Evolutionary conservation across 495 filamentous ascomycete species (phyloP).

Genomic region (Penicillium lividum): DNA sequence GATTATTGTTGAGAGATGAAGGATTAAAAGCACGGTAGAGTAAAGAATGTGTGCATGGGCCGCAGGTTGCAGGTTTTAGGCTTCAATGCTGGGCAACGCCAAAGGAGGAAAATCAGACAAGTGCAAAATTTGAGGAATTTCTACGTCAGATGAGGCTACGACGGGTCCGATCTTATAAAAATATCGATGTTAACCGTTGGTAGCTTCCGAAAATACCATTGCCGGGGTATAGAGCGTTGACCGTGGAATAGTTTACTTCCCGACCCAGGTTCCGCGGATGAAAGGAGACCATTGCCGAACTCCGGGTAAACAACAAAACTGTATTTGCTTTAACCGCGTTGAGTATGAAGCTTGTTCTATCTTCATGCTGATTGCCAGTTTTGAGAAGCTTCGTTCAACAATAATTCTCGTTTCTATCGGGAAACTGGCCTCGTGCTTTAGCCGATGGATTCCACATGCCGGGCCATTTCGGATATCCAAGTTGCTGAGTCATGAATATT

Average conservation of each 20-base stretch:
- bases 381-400: neutral
- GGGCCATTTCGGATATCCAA: neutral
- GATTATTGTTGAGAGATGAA: neutral
- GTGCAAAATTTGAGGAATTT: neutral
- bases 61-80: too few relatives aligned
- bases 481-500: neutral
- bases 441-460: conserved; percentile 4
- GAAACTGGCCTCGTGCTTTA: neutral
- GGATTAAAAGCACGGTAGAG: neutral
- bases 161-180: neutral
- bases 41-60: neutral
- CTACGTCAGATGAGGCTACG: neutral
- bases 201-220: conserved; percentile 16
- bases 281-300: too few relatives aligned
- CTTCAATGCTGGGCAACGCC: neutral
- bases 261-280: conserved; percentile 12
- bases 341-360: neutral
- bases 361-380: neutral
- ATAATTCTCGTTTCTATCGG: neutral
- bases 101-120: neutral
- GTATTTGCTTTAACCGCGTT: neutral
- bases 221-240: conserved; percentile 21
- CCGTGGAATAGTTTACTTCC: conserved; percentile 17
- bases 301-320: neutral
- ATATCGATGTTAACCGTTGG: conserved; percentile 4